Evolutionary conservation across 768 basidiomycete genomes (phyloP).

Genomic region (Tephrocybe sp.): DNA sequence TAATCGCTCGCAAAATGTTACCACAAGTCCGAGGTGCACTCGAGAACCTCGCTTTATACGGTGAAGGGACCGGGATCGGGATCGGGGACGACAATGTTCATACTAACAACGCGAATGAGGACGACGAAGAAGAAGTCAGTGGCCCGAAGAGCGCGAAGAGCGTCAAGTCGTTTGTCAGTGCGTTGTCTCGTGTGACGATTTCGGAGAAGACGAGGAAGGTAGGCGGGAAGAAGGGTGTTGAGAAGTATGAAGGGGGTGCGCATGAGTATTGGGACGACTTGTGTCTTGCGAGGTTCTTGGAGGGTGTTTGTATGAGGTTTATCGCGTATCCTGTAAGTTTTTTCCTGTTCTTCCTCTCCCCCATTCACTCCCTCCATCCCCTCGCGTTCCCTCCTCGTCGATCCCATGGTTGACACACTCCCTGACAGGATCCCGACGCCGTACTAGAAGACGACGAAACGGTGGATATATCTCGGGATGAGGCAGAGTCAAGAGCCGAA

Average conservation of each 20-base stretch:
- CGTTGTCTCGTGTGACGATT: too few relatives aligned
- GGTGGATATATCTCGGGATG: slow-evolving; percentile 38
- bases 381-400: too few relatives aligned
- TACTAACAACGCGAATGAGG: too few relatives aligned
- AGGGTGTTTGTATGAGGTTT: slow-evolving; percentile 81
- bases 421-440: slow-evolving; percentile 68
- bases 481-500: slow-evolving; percentile 52
- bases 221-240: neutral
- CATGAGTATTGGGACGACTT: slow-evolving; percentile 83
- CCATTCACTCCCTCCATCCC: too few relatives aligned
- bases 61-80: slow-evolving; percentile 7
- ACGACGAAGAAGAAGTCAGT: too few relatives aligned
- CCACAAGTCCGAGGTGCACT: slow-evolving; percentile 58
- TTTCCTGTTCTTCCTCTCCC: too few relatives aligned
- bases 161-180: too few relatives aligned
- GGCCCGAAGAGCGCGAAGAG: too few relatives aligned
- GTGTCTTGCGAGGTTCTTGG: slow-evolving; percentile 77
- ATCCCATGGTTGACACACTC: too few relatives aligned
- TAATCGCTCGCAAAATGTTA: slow-evolving; percentile 64
- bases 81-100: too few relatives aligned
- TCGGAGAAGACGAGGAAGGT: too few relatives aligned
- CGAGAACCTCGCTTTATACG: slow-evolving; percentile 31
- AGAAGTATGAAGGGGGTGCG: slow-evolving; percentile 34
- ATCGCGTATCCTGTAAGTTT: slow-evolving; percentile 88
- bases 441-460: slow-evolving; percentile 39